Evolutionary conservation across 2,329 filamentous ascomycete species (phyloP).

Genomic region (Pestalotiopsis sp.): DNA sequence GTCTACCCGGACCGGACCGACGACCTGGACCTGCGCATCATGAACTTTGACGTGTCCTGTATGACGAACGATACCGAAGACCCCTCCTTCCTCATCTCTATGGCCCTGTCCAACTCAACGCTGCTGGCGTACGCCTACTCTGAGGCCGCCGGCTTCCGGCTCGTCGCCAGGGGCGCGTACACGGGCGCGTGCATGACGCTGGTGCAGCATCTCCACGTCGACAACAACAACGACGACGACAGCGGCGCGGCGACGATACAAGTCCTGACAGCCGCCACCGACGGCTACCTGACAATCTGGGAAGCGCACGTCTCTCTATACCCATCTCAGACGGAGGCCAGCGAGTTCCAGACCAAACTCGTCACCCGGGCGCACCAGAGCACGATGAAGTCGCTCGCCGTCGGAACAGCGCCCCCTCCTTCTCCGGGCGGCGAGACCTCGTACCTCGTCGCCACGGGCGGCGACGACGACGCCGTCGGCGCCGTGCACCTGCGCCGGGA

Average conservation of each 20-base stretch:
- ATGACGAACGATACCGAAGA: conserved; percentile 9
- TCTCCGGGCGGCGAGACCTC: conserved; percentile 30
- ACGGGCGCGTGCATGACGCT: conserved; percentile 79
- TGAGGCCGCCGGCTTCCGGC: conserved; percentile 42
- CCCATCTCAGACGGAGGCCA: neutral
- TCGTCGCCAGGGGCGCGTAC: conserved; percentile 60
- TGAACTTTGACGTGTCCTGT: conserved; percentile 68
- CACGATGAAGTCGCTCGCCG: conserved; percentile 70
- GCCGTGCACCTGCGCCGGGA: conserved; percentile 26
- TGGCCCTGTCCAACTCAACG: conserved; percentile 84
- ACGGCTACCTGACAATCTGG: conserved; percentile 72
- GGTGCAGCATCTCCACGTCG: conserved; percentile 43
- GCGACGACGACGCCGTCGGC: conserved; percentile 84
- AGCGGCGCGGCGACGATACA: conserved; percentile 27
- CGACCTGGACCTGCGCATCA: conserved; percentile 75
- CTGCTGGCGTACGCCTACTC: conserved; percentile 64
- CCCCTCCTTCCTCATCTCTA: conserved; percentile 60
- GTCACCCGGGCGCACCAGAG: conserved; percentile 72
- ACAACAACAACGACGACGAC: conserved; percentile 2
- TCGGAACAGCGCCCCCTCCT: conserved; percentile 26
- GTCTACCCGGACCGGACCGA: conserved; percentile 52
- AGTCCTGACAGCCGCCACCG: conserved; percentile 75
- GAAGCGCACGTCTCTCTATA: conserved; percentile 35
- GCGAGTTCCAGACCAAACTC: conserved; percentile 30
- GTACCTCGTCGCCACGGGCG: conserved; percentile 70